These are phyloP conservation scores for Nitzschia putrida DNA, from an alignment of 108 stramenopile species.

Conservation along the genomic window DNA sequence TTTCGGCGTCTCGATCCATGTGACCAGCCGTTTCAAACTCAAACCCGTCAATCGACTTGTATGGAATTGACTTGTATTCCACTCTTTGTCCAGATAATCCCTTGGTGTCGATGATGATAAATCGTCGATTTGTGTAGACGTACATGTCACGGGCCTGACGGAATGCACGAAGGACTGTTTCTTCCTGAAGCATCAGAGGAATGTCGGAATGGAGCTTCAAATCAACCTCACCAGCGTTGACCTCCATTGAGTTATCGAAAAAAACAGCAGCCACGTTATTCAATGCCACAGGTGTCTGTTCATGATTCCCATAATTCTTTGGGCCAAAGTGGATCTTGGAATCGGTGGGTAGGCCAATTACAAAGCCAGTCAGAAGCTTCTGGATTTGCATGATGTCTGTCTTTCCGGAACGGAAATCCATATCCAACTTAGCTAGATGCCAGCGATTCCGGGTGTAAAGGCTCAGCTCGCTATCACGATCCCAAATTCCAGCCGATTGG, in stretches of 20 bases:
- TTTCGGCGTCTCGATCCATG: slow-evolving; percentile 39
- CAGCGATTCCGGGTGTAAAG: slow-evolving; percentile 41
- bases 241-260: slow-evolving; percentile 44
- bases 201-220: slow-evolving; percentile 50
- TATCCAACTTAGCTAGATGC: slow-evolving; percentile 34
- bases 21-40: slow-evolving; percentile 64
- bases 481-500: slow-evolving; percentile 70
- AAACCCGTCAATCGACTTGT: slow-evolving; percentile 48
- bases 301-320: slow-evolving; percentile 2
- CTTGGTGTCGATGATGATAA: slow-evolving; percentile 62
- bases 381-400: slow-evolving; percentile 57
- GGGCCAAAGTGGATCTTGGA: slow-evolving; percentile 13
- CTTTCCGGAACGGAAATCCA: slow-evolving; percentile 59
- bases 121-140: slow-evolving; percentile 54
- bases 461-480: slow-evolving; percentile 57
- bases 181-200: slow-evolving; percentile 54
- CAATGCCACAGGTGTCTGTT: not conserved
- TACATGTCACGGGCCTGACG: slow-evolving; percentile 57
- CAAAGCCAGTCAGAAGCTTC: slow-evolving; percentile 54
- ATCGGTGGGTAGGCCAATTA: slow-evolving; percentile 41
- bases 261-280: slow-evolving; percentile 27
- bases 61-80: slow-evolving; percentile 62
- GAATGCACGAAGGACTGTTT: slow-evolving; percentile 55
- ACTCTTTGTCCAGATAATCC: slow-evolving; percentile 62
- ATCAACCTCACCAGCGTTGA: slow-evolving; percentile 48